Evolutionary conservation across 352 stramenopile species (phyloP), one percentile per base, ranked within the genome.

Genomic region (Phytopythium oedochilum): DNA sequence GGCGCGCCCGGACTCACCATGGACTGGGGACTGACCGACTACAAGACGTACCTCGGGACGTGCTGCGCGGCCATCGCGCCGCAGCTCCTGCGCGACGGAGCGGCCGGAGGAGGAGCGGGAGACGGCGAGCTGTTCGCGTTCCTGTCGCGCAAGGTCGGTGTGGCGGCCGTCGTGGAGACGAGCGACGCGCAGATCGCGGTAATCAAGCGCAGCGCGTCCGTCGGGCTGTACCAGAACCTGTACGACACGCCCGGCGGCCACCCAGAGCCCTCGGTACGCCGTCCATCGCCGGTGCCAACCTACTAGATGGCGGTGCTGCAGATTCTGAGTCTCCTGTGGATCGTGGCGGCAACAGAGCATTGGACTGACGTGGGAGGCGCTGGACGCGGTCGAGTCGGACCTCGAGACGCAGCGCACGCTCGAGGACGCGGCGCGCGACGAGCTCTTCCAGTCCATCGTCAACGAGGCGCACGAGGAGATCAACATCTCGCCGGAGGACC

Each of bases 401-500:
- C 44, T 60, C n/a, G 22, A 35, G 1, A 28, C n/a, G n/a, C 53
- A 26, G 39, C 26, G 17, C 10, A 40, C 53, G 20, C 32, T 78
- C 29, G 73, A 88, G 47, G 32, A 35, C 0, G 71, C 61, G 5
- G 73, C 64, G 0, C 57, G 61, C 11, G 52, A 57, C 12, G 78
- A 86, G 50, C 72, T 91, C 50, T 94, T 92, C 20, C 57, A 66
- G 23, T 94, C 83, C 32, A 88, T 94, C 44, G 61, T 73, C 34
- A 75, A 75, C 22, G 84, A 94, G 57, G 68, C 92, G 23, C 63
- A 89, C 34, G 85, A 94, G 42, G 85, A 94, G 49, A 74, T 92
- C 57, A 94, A 94, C 43, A 32, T 94, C 28, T 22, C 63, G 0
- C 55, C 51, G 11, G 18, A 45, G n/a, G 55, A 74, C 23, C 60